These are phyloP conservation scores for Cutaneotrichosporon sp. DNA, from an alignment of 1,284 basidiomycete genomes.

Conservation along the genomic window DNA sequence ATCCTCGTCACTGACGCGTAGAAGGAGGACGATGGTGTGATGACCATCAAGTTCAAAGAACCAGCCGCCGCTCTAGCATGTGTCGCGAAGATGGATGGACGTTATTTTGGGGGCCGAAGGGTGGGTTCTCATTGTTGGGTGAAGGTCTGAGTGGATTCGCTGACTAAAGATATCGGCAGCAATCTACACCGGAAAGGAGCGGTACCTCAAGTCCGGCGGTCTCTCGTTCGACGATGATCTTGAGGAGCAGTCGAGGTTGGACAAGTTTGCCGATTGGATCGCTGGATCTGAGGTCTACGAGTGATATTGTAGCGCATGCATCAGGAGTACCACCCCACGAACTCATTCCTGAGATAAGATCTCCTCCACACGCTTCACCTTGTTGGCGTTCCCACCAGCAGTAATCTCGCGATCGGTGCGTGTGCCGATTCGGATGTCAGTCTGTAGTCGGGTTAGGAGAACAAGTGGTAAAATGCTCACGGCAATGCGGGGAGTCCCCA, in stretches of 20 bases:
- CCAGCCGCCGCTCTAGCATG: conserved; percentile 82
- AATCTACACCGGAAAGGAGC: conserved; percentile 71
- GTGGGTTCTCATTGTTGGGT: too few relatives aligned
- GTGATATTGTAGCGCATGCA: not conserved
- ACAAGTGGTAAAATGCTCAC: conserved; percentile 26
- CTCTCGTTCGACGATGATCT: conserved; percentile 40
- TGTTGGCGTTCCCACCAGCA: conserved; percentile 68
- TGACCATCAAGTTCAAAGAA: conserved; percentile 94
- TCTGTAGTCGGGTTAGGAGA: conserved; percentile 52
- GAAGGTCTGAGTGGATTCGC: too few relatives aligned
- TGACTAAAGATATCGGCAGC: conserved; percentile 63
- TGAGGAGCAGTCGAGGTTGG: conserved; percentile 76
- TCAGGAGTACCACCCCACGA: not conserved
- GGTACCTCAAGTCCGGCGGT: conserved; percentile 69
- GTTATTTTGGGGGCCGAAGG: conserved; percentile 77
- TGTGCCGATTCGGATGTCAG: conserved; percentile 89
- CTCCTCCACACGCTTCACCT: conserved; percentile 71
- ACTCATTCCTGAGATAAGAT: conserved; percentile 51
- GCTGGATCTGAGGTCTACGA: conserved; percentile 41
- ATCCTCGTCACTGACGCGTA: conserved; percentile 42
- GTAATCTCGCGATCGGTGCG: conserved; percentile 64
- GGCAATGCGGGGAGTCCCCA: conserved; percentile 44
- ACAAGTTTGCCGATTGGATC: conserved; percentile 83
- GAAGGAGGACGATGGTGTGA: conserved; percentile 89
- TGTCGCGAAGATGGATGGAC: conserved; percentile 90